Conservation (phyloP, 1,139 yeast genomes). For the Taphrina communis region DNA sequence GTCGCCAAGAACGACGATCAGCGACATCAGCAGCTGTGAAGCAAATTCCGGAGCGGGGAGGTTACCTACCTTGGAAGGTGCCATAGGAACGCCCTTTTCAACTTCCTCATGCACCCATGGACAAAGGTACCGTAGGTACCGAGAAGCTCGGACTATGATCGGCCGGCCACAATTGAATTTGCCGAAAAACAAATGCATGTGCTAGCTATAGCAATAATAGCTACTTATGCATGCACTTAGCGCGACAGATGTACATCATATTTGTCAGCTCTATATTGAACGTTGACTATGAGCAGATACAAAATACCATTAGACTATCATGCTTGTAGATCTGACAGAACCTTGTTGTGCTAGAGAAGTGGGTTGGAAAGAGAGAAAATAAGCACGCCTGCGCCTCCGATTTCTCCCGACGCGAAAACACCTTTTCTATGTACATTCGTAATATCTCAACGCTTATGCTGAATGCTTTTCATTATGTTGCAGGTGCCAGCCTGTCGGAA, state of each 20-base stretch:
- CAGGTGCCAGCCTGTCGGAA: neutral
- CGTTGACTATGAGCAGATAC: neutral
- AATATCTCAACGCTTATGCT: neutral
- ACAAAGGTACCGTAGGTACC: neutral
- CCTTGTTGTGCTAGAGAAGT: neutral
- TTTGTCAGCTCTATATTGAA: no score
- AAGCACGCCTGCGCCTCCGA: constrained; percentile 20
- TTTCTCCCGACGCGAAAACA: neutral
- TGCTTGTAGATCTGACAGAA: neutral
- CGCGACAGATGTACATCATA: no score
- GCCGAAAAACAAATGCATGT: no score
- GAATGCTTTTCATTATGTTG: neutral
- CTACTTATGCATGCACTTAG: no score
- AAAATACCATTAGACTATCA: neutral
- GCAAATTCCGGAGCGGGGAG: constrained; percentile 9
- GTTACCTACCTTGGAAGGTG: constrained; percentile 7
- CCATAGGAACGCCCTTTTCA: no score
- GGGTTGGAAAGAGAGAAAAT: neutral
- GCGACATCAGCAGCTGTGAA: neutral
- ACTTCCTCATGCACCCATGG: no score
- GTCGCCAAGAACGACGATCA: neutral
- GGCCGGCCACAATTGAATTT: neutral
- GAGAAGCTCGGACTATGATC: constrained; percentile 2
- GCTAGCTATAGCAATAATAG: no score
- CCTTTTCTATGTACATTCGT: neutral